Conservation (phyloP, 139 green algal species). For the Closterium sp. region DNA sequence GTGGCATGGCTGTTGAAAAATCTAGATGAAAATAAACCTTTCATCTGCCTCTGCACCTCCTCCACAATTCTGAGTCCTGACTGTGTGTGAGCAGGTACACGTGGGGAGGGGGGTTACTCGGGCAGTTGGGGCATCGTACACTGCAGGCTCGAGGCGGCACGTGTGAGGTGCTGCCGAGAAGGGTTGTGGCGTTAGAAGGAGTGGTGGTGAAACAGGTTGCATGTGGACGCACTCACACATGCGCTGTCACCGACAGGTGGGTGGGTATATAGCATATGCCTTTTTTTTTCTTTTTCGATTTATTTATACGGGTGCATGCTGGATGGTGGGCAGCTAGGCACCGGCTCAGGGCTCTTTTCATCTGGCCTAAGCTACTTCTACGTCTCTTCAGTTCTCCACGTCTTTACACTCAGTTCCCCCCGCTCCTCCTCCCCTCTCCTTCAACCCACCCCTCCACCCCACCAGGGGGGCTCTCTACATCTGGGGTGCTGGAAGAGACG, state of each 20-base stretch:
- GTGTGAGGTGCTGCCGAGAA: conserved; percentile 18
- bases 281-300: too few species aligned
- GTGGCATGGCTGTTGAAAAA: too few species aligned
- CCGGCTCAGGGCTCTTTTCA: conserved; percentile 1
- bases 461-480: conserved; percentile 45
- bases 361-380: too few species aligned
- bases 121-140: conserved; percentile 37
- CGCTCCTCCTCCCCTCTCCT: neutral
- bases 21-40: too few species aligned
- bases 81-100: conserved; percentile 52
- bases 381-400: too few species aligned
- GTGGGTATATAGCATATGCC: neutral
- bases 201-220: conserved; percentile 9
- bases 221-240: conserved; percentile 39
- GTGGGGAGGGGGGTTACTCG: conserved; percentile 15
- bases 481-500: conserved; percentile 31
- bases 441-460: neutral
- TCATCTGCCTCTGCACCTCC: too few species aligned
- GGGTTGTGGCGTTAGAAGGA: conserved; percentile 30
- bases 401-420: neutral
- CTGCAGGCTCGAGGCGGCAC: neutral
- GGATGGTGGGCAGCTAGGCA: conserved; percentile 43
- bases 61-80: too few species aligned
- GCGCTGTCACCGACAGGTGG: conserved; percentile 15
- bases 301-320: too few species aligned